phyloP scores from a whole-genome alignment of 352 stramenopile species.

The Plasmopara halstedii region DNA sequence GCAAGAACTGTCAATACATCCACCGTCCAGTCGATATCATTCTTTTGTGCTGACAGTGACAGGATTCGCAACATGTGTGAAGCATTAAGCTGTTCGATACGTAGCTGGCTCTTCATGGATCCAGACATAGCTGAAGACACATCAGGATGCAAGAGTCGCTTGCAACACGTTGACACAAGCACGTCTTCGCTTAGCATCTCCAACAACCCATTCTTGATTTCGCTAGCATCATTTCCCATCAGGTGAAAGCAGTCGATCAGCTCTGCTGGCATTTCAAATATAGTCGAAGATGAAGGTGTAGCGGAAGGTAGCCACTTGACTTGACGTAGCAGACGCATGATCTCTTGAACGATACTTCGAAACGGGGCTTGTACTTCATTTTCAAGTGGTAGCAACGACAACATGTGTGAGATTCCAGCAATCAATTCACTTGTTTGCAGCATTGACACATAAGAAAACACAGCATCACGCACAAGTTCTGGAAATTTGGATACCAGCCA shows the following conservation, averaged over 20 bases:
- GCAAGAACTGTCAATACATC: conserved; percentile 39
- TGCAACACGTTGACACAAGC: conserved; percentile 31
- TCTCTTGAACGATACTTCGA: conserved; percentile 42
- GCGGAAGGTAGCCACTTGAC: conserved; percentile 34
- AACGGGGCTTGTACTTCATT: conserved; percentile 72
- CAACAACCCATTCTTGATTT: conserved; percentile 8
- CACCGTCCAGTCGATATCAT: conserved; percentile 32
- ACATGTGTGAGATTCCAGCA: conserved; percentile 26
- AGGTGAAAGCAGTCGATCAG: conserved; percentile 36
- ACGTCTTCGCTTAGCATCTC: conserved; percentile 16
- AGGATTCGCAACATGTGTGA: conserved; percentile 60
- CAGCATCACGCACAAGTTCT: conserved; percentile 31
- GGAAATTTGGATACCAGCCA: conserved; percentile 76
- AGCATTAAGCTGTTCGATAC: conserved; percentile 53
- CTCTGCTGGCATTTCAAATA: conserved; percentile 25
- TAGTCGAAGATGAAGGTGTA: background rate
- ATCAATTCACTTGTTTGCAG: conserved; percentile 4
- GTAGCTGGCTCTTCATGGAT: conserved; percentile 48
- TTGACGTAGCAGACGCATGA: conserved; percentile 48
- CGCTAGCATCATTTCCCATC: conserved; percentile 7
- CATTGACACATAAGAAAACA: conserved; percentile 19
- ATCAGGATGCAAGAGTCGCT: conserved; percentile 39
- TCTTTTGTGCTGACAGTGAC: conserved; percentile 22
- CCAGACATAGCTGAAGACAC: conserved; percentile 31
- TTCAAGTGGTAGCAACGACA: conserved; percentile 54